These are phyloP conservation scores for Earliella scabrosa DNA, from an alignment of 1,284 basidiomycete species.

Conservation along the genomic window DNA sequence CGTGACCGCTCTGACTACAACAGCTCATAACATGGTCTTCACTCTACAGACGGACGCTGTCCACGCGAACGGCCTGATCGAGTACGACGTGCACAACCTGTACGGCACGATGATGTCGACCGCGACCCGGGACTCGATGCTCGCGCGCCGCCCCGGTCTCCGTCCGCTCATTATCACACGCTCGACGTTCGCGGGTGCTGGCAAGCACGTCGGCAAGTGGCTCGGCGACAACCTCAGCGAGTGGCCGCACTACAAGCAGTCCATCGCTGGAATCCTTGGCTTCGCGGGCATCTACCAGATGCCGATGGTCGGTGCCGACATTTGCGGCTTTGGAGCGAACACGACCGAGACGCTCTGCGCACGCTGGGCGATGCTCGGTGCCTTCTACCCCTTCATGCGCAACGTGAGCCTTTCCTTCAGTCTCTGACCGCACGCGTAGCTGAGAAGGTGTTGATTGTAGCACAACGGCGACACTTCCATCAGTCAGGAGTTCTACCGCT, in stretches of 20 bases:
- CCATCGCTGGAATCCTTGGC: conserved; percentile 65
- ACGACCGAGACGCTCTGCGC: conserved; percentile 69
- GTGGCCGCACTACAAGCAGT: conserved; percentile 62
- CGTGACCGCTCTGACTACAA: background rate
- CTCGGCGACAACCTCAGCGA: conserved; percentile 65
- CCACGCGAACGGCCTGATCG: conserved; percentile 64
- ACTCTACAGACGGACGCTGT: conserved; percentile 51
- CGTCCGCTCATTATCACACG: conserved; percentile 73
- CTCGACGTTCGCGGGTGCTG: conserved; percentile 73
- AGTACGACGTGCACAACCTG: conserved; percentile 72
- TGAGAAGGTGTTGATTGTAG: too few relatives aligned
- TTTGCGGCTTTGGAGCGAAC: conserved; percentile 64
- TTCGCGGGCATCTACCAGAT: conserved; percentile 68
- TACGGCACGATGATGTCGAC: conserved; percentile 76
- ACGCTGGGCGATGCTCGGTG: conserved; percentile 71
- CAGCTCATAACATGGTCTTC: background rate
- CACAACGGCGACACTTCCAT: conserved; percentile 59
- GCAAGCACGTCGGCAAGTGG: conserved; percentile 70
- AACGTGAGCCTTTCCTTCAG: conserved; percentile 50
- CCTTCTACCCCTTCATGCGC: conserved; percentile 75
- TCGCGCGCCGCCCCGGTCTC: conserved; percentile 59
- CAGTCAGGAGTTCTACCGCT: conserved; percentile 72
- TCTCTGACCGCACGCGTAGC: too few relatives aligned
- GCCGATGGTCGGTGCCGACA: conserved; percentile 73
- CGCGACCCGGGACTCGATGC: conserved; percentile 64